Percentiles rank a stretch among this genome's conserved stretches.
Evolutionary conservation across 305 asterid genomes (phyloP).

Genomic region (Salvia sclarea): DNA sequence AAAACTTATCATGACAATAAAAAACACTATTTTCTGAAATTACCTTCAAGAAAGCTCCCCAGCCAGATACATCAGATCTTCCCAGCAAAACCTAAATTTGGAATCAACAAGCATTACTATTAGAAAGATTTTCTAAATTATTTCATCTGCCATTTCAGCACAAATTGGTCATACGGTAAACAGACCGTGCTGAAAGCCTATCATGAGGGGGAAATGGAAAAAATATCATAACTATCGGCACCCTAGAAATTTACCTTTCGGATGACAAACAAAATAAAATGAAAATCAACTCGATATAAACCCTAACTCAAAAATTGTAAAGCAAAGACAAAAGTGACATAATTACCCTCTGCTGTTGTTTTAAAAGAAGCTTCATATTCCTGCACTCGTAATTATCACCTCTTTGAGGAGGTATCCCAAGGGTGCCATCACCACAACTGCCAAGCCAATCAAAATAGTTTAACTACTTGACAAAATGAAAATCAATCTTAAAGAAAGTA

Average conservation of each 20-base stretch:
- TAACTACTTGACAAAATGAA: slow-evolving; percentile 24
- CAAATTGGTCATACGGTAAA: not conserved
- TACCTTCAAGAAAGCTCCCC: slow-evolving; percentile 99
- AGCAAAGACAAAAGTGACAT: slow-evolving; percentile 13
- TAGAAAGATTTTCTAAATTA: slow-evolving; percentile 10
- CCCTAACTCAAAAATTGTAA: not conserved
- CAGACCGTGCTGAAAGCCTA: slow-evolving; percentile 5
- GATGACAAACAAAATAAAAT: slow-evolving; percentile 17
- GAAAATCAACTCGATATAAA: not conserved
- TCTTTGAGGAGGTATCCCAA: slow-evolving; percentile 77
- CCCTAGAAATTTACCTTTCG: slow-evolving; percentile 13
- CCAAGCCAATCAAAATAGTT: slow-evolving; percentile 38
- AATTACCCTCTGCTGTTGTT: slow-evolving; percentile 92
- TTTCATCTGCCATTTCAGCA: slow-evolving; percentile 11
- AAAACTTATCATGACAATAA: not conserved
- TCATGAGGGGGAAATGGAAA: not conserved
- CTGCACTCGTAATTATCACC: slow-evolving; percentile 92
- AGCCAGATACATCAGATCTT: slow-evolving; percentile 85
- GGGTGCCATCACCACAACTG: slow-evolving; percentile 95
- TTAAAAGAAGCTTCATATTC: slow-evolving; percentile 93
- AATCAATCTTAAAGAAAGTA: slow-evolving; percentile 16
- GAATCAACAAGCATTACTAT: slow-evolving; percentile 23
- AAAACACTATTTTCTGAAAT: slow-evolving; percentile 23
- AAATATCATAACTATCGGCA: too few relatives aligned
- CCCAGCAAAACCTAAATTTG: slow-evolving; percentile 78